Evolutionary conservation across 768 basidiomycete genomes (phyloP), one percentile per base, ranked within the genome.

Genomic region (Boletus rubescentipes): DNA sequence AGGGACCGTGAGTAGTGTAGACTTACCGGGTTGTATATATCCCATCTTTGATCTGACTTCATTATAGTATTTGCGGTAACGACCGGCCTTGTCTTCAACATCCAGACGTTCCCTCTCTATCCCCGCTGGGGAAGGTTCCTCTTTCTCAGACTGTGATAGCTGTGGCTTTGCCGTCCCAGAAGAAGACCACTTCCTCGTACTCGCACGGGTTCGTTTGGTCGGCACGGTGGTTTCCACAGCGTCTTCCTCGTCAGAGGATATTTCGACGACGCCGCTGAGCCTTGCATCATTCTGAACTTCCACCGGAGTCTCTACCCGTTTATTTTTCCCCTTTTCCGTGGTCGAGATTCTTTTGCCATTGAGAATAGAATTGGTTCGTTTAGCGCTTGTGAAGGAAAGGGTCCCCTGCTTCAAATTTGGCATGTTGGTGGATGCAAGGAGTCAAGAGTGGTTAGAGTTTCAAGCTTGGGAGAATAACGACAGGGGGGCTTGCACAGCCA

Each of bases 21-120:
- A 76, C 87, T 73, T 65, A 93, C 91, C 80, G 9, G 86, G 79
- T 45, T 75, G 62, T 32, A 81, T 51, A 49, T 79, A 57, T 0
- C 82, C 86, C 79, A 84, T 87, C 62, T 77, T 80, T 73, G 52
- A 59, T 51, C 61, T 76, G 5, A 79, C 79, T 36, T 74, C 73
- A 23, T 64, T 73, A 64, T 79, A 78, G 18, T 83, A 70, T 47
- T 75, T 74, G n/a, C 69, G 72, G 74, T 83, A 91, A 47, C 69
- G 76, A 36, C 75, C 68, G 50, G 79, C 75, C 49, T 80, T 82
- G 20, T 75, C 75, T 42, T 82, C 68, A 34, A 82, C 66, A 38
- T 79, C 74, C 8, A 77, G 70, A 18, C 30, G 60, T 45, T 63
- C 60, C 38, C 55, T 60, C 51, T 61, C 48, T 42, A 65, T 61